Conservation (phyloP, 495 filamentous ascomycete species). For the Lasiosphaeriaceae sp. region DNA sequence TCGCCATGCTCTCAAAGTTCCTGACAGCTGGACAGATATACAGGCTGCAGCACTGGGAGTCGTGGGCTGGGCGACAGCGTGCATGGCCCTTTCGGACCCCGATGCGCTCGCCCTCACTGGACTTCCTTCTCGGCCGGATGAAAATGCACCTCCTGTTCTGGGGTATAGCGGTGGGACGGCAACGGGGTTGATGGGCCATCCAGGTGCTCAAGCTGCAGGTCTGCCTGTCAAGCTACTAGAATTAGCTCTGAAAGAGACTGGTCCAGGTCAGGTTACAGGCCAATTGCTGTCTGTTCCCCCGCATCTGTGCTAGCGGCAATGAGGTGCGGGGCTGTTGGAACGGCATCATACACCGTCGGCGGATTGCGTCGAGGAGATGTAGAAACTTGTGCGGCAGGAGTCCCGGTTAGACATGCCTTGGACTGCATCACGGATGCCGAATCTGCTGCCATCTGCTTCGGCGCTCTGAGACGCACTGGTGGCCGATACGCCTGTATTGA, state of each 20-base stretch:
- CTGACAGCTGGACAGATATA: constrained; percentile 1
- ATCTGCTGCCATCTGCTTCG: not conserved
- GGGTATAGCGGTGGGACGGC: constrained; percentile 10
- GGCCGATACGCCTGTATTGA: constrained; percentile 11
- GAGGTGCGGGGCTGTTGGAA: constrained; percentile 2
- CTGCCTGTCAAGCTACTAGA: too few relatives aligned
- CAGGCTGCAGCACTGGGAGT: constrained; percentile 1
- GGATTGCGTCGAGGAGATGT: not conserved
- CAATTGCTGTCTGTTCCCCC: constrained; percentile 2
- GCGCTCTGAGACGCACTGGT: constrained; percentile 9
- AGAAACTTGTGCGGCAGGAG: not conserved
- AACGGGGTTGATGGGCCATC: constrained; percentile 7
- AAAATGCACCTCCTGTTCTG: not conserved
- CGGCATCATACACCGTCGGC: not conserved
- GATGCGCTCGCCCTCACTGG: constrained; percentile 2
- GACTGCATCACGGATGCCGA: constrained; percentile 6
- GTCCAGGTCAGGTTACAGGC: constrained; percentile 5
- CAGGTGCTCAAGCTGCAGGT: constrained; percentile 12
- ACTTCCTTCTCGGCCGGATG: not conserved
- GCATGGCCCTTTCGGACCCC: constrained; percentile 5
- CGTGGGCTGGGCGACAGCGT: not conserved
- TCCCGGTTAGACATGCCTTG: constrained; percentile 4
- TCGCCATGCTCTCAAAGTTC: not conserved
- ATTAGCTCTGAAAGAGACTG: too few relatives aligned
- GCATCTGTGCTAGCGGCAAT: constrained; percentile 4